Evolutionary conservation across 2,329 filamentous ascomycete species (phyloP).

Genomic region (Aspergillus arachidicola): DNA sequence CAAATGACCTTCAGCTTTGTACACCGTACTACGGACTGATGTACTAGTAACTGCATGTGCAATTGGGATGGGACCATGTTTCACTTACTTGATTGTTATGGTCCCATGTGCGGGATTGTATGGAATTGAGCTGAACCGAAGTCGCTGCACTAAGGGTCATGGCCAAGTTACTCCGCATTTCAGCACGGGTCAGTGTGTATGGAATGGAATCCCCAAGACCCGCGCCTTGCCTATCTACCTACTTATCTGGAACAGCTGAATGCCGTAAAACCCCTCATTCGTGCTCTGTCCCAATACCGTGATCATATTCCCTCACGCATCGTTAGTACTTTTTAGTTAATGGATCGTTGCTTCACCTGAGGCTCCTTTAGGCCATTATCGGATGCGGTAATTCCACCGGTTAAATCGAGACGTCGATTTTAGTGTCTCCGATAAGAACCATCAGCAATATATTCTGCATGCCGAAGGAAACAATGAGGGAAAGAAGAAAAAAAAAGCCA

Average conservation of each 20-base stretch:
- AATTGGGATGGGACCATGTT: background rate
- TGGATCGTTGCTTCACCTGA: background rate
- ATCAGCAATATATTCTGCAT: background rate
- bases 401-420: background rate
- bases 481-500: background rate
- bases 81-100: background rate
- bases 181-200: background rate
- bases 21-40: background rate
- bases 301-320: background rate
- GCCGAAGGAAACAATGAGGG: background rate
- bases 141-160: background rate
- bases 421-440: constrained; percentile 1
- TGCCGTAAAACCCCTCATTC: background rate
- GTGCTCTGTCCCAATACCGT: background rate
- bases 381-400: background rate
- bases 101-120: background rate
- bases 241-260: background rate
- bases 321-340: background rate
- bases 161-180: constrained; percentile 1
- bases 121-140: background rate
- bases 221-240: background rate
- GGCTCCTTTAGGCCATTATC: background rate
- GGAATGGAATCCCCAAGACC: background rate
- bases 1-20: background rate
- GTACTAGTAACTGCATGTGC: background rate